Percentiles rank a stretch among this genome's conserved stretches.
Conservation (phyloP, 1,284 basidiomycete genomes). For the Pseudozyma flocculosa region DNA sequence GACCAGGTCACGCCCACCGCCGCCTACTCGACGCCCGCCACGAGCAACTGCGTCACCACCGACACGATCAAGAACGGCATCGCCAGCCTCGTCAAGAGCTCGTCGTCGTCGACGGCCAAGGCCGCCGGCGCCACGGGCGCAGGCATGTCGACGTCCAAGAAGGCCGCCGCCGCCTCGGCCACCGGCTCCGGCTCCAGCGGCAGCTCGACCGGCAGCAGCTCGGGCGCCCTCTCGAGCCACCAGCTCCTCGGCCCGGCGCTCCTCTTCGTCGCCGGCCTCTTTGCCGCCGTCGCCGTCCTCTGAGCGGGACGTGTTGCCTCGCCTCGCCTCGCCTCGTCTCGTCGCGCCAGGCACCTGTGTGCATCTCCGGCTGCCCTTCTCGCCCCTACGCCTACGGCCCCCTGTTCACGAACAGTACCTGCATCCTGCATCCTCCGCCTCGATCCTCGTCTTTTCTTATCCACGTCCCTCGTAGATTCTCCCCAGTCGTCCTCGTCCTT, state of each 20-base stretch:
- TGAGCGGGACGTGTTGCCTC: constrained; percentile 18
- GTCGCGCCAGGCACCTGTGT: no score
- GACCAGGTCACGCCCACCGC: constrained; percentile 45
- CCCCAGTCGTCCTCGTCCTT: no score
- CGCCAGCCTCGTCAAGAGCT: constrained; percentile 24
- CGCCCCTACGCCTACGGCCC: no score
- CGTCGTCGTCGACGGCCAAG: not conserved
- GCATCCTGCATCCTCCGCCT: no score
- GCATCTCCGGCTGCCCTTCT: no score
- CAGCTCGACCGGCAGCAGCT: constrained; percentile 1
- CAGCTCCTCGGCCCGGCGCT: constrained; percentile 16
- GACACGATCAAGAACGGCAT: constrained; percentile 51
- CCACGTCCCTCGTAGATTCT: no score
- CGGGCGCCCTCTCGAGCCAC: constrained; percentile 12
- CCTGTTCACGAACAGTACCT: no score
- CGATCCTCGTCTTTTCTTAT: no score
- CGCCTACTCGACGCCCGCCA: constrained; percentile 52
- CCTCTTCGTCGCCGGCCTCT: constrained; percentile 17
- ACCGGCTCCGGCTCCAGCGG: constrained; percentile 2
- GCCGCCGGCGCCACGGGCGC: constrained; percentile 2
- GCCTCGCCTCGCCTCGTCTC: no score
- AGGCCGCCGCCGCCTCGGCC: not conserved
- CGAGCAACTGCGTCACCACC: constrained; percentile 45
- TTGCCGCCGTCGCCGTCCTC: constrained; percentile 36
- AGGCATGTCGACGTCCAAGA: not conserved